Percentiles rank a stretch among this genome's conserved stretches.
phyloP scores from a whole-genome alignment of 2,329 filamentous ascomycete species.

The Nigrospora osmanthi region DNA sequence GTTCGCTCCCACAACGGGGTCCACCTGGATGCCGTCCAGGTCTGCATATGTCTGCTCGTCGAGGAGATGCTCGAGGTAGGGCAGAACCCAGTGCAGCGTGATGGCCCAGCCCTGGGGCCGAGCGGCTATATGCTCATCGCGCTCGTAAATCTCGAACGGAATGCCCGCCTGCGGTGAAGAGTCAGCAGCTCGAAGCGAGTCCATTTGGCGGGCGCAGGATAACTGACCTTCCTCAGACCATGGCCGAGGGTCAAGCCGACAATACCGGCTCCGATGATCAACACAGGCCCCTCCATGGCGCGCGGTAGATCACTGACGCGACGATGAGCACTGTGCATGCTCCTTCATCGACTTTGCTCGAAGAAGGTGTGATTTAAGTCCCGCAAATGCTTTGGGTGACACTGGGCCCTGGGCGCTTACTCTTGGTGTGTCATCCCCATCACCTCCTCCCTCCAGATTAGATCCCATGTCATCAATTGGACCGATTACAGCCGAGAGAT shows the following conservation, averaged over 20 bases:
- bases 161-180: background rate
- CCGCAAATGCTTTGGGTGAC: too few relatives aligned
- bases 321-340: too few relatives aligned
- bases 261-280: slow-evolving; percentile 29
- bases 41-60: slow-evolving; percentile 8
- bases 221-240: slow-evolving; percentile 20
- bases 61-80: slow-evolving; percentile 17
- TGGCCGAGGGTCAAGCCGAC: slow-evolving; percentile 28
- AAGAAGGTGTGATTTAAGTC: too few relatives aligned
- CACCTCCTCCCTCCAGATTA: too few relatives aligned
- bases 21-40: slow-evolving; percentile 3
- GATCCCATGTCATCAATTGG: too few relatives aligned
- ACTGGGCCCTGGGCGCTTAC: too few relatives aligned
- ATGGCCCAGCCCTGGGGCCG: slow-evolving; percentile 48
- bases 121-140: slow-evolving; percentile 5
- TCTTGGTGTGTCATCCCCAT: too few relatives aligned
- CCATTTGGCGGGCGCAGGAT: slow-evolving; percentile 4
- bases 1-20: slow-evolving; percentile 18
- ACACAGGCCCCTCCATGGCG: slow-evolving; percentile 11
- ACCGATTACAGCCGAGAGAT: too few relatives aligned
- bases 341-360: too few relatives aligned
- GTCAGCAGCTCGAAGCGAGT: background rate
- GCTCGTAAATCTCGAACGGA: slow-evolving; percentile 7
- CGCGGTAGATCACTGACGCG: too few relatives aligned
- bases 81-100: slow-evolving; percentile 51